These are phyloP conservation scores for Ophiostoma piceae DNA, from an alignment of 2,329 filamentous ascomycete genomes.

Conservation along the genomic window DNA sequence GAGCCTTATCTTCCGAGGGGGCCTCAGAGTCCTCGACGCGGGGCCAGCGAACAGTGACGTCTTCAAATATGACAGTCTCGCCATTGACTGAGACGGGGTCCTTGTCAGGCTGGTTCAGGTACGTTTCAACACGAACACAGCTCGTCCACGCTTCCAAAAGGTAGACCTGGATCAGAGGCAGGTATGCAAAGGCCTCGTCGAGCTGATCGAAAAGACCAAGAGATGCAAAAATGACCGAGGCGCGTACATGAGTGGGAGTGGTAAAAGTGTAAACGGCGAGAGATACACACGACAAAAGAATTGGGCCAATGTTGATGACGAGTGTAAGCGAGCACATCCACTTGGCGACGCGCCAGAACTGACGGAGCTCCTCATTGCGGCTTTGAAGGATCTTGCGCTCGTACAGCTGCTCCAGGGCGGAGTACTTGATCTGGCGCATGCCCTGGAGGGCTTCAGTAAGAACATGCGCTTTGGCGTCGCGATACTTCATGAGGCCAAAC, in stretches of 20 bases:
- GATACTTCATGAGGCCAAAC: constrained; percentile 36
- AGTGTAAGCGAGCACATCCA: constrained; percentile 34
- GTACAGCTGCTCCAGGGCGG: constrained; percentile 36
- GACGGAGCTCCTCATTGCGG: constrained; percentile 35
- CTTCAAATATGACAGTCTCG: constrained; percentile 31
- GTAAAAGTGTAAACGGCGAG: constrained; percentile 35
- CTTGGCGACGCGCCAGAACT: constrained; percentile 34
- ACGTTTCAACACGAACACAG: constrained; percentile 35
- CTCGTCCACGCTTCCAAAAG: constrained; percentile 37
- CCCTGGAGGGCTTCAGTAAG: constrained; percentile 37
- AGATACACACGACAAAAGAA: constrained; percentile 35
- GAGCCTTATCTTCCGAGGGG: background rate
- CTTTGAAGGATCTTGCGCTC: constrained; percentile 35
- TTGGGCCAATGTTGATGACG: constrained; percentile 33
- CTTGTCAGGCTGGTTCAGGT: constrained; percentile 34
- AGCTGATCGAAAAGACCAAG: constrained; percentile 37
- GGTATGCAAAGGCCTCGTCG: constrained; percentile 33
- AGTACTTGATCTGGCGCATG: constrained; percentile 39
- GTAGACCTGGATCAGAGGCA: constrained; percentile 35
- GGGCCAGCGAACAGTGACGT: constrained; percentile 36
- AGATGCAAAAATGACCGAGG: constrained; percentile 36
- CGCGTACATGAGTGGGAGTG: constrained; percentile 32
- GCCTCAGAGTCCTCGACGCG: constrained; percentile 31
- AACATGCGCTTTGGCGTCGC: constrained; percentile 36
- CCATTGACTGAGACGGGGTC: constrained; percentile 30